phyloP scores from a whole-genome alignment of 2,329 filamentous ascomycete genomes.

The Pseudogymnoascus sp. region DNA sequence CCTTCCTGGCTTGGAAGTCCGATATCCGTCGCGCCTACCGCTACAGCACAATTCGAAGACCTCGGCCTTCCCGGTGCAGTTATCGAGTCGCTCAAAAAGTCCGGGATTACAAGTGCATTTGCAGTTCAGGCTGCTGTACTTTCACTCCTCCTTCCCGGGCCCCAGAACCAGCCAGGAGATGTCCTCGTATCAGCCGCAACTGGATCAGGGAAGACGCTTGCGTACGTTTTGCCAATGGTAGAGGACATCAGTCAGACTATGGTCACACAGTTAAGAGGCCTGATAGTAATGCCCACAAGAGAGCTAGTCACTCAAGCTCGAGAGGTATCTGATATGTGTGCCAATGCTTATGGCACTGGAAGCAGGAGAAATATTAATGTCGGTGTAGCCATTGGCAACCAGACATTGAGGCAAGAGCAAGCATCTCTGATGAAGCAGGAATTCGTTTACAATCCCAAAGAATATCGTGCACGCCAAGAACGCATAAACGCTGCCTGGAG shows the following conservation, averaged over 20 bases:
- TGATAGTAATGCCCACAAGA: conserved; percentile 85
- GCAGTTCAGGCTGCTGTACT: conserved; percentile 75
- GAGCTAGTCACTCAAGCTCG: conserved; percentile 84
- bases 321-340: conserved; percentile 68
- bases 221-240: conserved; percentile 82
- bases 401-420: conserved; percentile 62
- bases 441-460: conserved; percentile 59
- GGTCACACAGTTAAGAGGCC: conserved; percentile 62
- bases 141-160: conserved; percentile 65
- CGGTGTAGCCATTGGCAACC: conserved; percentile 75
- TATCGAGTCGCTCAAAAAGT: conserved; percentile 55
- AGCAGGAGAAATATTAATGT: conserved; percentile 64
- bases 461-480: conserved; percentile 39
- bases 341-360: conserved; percentile 49
- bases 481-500: conserved; percentile 39
- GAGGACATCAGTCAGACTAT: conserved; percentile 61
- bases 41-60: conserved; percentile 52
- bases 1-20: conserved; percentile 76
- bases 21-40: conserved; percentile 56
- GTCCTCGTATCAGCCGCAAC: conserved; percentile 87
- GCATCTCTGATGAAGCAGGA: conserved; percentile 54
- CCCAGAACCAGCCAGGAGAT: conserved; percentile 60
- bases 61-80: conserved; percentile 57
- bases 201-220: conserved; percentile 89
- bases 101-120: conserved; percentile 64